Evolutionary conservation across 176 grass and related monocot genomes (phyloP).

Genomic region (Rhynchospora pubera): DNA sequence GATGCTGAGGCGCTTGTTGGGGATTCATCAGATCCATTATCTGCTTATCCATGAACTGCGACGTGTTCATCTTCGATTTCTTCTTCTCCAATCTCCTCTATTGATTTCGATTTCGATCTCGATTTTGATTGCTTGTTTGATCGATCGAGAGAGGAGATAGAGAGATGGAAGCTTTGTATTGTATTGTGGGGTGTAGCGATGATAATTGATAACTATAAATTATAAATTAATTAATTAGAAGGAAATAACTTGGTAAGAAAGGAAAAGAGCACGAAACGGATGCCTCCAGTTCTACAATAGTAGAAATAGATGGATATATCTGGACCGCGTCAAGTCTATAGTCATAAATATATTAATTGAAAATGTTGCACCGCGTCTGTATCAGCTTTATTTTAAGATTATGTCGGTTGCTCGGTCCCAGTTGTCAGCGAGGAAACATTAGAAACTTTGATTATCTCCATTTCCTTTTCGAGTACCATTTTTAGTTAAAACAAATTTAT

Average conservation of each 20-base stretch:
- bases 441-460: too few species aligned
- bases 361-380: too few species aligned
- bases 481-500: too few species aligned
- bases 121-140: background rate
- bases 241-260: background rate
- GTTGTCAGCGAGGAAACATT: too few species aligned
- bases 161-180: background rate
- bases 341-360: too few species aligned
- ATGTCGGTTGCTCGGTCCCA: too few species aligned
- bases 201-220: background rate
- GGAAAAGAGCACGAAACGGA: background rate
- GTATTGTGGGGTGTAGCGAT: background rate
- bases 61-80: constrained; percentile 16
- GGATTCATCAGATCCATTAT: constrained; percentile 24
- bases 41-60: constrained; percentile 23
- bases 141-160: background rate
- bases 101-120: background rate
- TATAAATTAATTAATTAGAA: background rate
- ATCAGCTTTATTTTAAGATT: too few species aligned
- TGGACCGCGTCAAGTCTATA: too few species aligned
- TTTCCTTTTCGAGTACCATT: too few species aligned
- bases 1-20: background rate
- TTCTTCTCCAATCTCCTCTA: background rate
- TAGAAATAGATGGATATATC: too few species aligned
- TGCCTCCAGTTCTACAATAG: too few species aligned